These are phyloP conservation scores for Fusarium sororula DNA, from an alignment of 2,329 filamentous ascomycete species.

Conservation along the genomic window DNA sequence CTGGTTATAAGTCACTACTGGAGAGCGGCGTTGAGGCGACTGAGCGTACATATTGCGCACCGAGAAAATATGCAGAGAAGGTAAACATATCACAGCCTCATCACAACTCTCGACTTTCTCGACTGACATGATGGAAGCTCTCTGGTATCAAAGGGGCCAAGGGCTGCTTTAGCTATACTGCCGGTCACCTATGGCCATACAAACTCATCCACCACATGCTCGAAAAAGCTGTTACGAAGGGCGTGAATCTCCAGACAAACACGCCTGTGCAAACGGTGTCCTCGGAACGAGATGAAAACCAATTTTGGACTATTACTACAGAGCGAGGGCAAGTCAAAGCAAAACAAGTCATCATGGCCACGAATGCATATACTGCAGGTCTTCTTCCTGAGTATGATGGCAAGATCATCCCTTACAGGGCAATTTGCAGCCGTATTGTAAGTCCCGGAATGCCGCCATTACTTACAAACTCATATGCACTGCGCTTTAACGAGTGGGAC, in stretches of 20 bases:
- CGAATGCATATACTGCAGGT: background rate
- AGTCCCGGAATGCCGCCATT: constrained; percentile 17
- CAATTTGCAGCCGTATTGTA: constrained; percentile 48
- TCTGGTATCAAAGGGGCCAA: constrained; percentile 47
- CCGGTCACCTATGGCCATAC: constrained; percentile 45
- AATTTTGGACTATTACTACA: constrained; percentile 7
- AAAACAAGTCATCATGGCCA: background rate
- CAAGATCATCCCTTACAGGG: constrained; percentile 66
- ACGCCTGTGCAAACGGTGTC: constrained; percentile 31
- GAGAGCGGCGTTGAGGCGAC: too few relatives aligned
- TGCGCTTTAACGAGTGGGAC: constrained; percentile 45
- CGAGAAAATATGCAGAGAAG: too few relatives aligned
- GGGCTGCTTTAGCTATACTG: constrained; percentile 45
- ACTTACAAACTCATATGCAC: constrained; percentile 31
- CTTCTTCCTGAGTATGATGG: constrained; percentile 54
- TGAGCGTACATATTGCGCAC: too few relatives aligned
- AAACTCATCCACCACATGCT: constrained; percentile 45
- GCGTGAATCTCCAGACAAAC: constrained; percentile 44
- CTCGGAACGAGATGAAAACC: background rate
- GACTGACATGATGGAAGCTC: background rate
- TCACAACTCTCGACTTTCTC: too few relatives aligned
- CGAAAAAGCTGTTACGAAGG: constrained; percentile 22
- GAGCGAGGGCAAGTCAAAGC: constrained; percentile 54
- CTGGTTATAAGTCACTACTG: too few relatives aligned
- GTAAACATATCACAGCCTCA: too few relatives aligned